Evolutionary conservation across 2,329 filamentous ascomycete species (phyloP).

Genomic region (Parafenestella ontariensis): DNA sequence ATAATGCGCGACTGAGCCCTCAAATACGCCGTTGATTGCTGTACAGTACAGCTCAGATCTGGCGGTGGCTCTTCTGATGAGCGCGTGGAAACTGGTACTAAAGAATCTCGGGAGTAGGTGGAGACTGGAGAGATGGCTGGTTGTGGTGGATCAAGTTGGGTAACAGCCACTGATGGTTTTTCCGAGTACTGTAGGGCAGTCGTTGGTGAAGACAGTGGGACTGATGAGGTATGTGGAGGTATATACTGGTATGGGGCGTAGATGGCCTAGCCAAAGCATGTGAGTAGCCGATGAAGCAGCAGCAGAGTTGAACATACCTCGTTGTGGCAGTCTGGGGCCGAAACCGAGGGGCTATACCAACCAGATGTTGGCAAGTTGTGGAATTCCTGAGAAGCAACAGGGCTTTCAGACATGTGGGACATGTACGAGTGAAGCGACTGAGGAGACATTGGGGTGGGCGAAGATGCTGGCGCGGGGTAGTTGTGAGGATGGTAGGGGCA

Average conservation of each 20-base stretch:
- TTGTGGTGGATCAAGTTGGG: slow-evolving; percentile 28
- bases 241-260: slow-evolving; percentile 44
- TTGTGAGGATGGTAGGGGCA: slow-evolving; percentile 33
- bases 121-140: slow-evolving; percentile 42
- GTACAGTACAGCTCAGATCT: slow-evolving; percentile 11
- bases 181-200: slow-evolving; percentile 32
- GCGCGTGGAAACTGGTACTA: slow-evolving; percentile 25
- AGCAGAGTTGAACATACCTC: slow-evolving; percentile 35
- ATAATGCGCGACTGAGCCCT: slow-evolving; percentile 18
- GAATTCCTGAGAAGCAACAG: slow-evolving; percentile 36
- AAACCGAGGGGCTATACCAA: slow-evolving; percentile 42
- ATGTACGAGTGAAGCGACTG: slow-evolving; percentile 41
- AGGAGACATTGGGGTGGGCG: slow-evolving; percentile 42
- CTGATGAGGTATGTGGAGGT: slow-evolving; percentile 40
- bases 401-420: slow-evolving; percentile 35
- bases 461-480: slow-evolving; percentile 35
- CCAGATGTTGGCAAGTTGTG: slow-evolving; percentile 29
- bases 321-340: slow-evolving; percentile 35
- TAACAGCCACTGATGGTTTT: slow-evolving; percentile 25
- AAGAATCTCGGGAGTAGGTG: slow-evolving; percentile 36
- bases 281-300: slow-evolving; percentile 11
- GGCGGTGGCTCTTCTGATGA: slow-evolving; percentile 30
- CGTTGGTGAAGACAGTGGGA: slow-evolving; percentile 28
- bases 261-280: slow-evolving; percentile 21
- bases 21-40: slow-evolving; percentile 16